These are phyloP conservation scores for Podaxis sp. DNA, from an alignment of 768 basidiomycete species.

Conservation along the genomic window DNA sequence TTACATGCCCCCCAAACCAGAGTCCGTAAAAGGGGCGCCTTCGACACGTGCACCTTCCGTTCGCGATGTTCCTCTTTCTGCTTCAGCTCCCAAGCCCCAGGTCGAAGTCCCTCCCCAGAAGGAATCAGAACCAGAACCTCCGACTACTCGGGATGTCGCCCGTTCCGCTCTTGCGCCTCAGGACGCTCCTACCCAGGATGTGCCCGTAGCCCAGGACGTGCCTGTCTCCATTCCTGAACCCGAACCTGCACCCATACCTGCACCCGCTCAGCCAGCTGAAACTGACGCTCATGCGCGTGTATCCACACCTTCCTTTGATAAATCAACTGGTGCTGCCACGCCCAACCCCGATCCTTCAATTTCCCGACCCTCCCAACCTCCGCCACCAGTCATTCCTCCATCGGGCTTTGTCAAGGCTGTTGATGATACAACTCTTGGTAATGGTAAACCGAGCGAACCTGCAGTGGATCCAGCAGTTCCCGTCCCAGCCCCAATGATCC, in stretches of 20 bases:
- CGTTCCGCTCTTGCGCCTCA: background rate
- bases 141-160: background rate
- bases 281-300: background rate
- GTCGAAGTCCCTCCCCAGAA: background rate
- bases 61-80: conserved; percentile 3
- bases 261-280: background rate
- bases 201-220: background rate
- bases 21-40: conserved; percentile 19
- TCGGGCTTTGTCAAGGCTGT: background rate
- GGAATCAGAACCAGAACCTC: background rate
- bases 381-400: background rate
- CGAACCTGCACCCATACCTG: background rate
- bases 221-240: background rate
- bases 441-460: background rate
- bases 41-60: conserved; percentile 14
- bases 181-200: background rate
- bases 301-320: conserved; percentile 8
- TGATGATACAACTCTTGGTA: background rate
- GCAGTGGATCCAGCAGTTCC: background rate
- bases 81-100: background rate
- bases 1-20: conserved; percentile 20
- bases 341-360: background rate
- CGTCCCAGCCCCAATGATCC: background rate
- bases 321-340: background rate
- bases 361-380: background rate